Base-by-base conservation (phyloP, 768 basidiomycete species). In the Podaxis mareebaensis region DNA sequence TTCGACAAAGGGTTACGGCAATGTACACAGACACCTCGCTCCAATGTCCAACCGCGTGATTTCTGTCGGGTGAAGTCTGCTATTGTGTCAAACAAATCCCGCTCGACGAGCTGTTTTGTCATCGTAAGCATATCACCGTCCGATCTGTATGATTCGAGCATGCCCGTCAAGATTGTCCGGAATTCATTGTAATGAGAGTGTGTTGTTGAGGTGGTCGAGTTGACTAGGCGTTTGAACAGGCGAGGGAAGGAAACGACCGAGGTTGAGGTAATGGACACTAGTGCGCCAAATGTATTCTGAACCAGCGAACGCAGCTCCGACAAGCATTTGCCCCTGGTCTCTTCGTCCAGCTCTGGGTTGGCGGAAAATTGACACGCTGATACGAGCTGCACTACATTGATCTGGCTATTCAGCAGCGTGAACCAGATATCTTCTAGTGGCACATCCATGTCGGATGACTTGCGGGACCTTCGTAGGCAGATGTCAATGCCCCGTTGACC, bases 111-210 rank as follows among this genome's bases (percentile, higher is more conserved):
- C 64, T 87, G 86, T 66, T 90, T 92, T 24, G 94, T 91, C 68
- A 96, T 95, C 48, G 81, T 75, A 26, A 99, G 78, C 82, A 96
- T 86, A 67, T 98, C 96, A 28, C 92, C 93, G 66, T 99, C 96
- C 3, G 91, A 87, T 42, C 90, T 87, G 76, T 98, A 99, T 2
- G 94, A 91, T 70, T 96, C 95, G 68, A 99, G 76, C 93, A 99
- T 99, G n/a, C 93, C 91, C 0, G 88, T 89, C 33, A 99, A 80
- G 64, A 99, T 95, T 11, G 86, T 84, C 51, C 94, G 84, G 75
- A 99, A 96, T 75, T 99, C 96, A 22, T 89, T 87, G 75, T 98
- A 99, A 28, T 88, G 85, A 12, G 87, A 85, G 38, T 86, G 83
- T 24, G 82, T 78, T 1, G 86, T 77, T 3, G 85, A 77, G 22